Conservation (phyloP, 352 stramenopile genomes). For the Pilasporangium apinafurcum region DNA sequence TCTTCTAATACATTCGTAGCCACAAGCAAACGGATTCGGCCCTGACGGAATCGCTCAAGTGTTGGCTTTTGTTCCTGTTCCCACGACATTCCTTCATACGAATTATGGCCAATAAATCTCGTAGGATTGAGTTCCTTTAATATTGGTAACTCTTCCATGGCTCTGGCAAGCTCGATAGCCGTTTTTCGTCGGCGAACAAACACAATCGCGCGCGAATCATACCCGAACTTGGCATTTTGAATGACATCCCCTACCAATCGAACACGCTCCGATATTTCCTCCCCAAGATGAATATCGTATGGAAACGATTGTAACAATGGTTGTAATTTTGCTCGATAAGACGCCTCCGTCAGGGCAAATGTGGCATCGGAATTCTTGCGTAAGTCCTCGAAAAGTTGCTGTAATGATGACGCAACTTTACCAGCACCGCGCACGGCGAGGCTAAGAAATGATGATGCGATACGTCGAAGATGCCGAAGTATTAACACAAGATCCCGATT, state of each 20-base stretch:
- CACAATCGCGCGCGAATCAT: slow-evolving; percentile 66
- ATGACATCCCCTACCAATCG: slow-evolving; percentile 43
- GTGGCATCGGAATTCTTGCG: slow-evolving; percentile 7
- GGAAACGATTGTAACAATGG: slow-evolving; percentile 19
- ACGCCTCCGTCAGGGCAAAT: slow-evolving; percentile 19
- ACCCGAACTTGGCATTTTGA: slow-evolving; percentile 26
- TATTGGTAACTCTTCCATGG: slow-evolving; percentile 50
- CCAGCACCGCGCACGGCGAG: slow-evolving; percentile 40
- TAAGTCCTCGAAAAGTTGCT: slow-evolving; percentile 25
- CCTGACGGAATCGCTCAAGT: slow-evolving; percentile 59
- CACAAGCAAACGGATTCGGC: slow-evolving; percentile 59
- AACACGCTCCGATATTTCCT: slow-evolving; percentile 52
- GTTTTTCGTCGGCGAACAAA: slow-evolving; percentile 68
- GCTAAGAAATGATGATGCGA: slow-evolving; percentile 42
- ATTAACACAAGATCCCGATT: slow-evolving; percentile 32
- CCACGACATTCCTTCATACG: slow-evolving; percentile 77
- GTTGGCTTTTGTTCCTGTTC: slow-evolving; percentile 73
- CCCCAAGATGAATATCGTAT: slow-evolving; percentile 11
- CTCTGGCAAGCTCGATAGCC: slow-evolving; percentile 56
- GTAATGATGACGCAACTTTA: slow-evolving; percentile 24
- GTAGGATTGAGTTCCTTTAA: slow-evolving; percentile 60
- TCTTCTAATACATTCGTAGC: slow-evolving; percentile 80
- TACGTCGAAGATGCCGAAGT: slow-evolving; percentile 31
- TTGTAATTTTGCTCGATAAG: slow-evolving; percentile 26
- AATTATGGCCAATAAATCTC: slow-evolving; percentile 74